phyloP scores from a whole-genome alignment of 2,329 filamentous ascomycete genomes.

The Alternaria alternata region DNA sequence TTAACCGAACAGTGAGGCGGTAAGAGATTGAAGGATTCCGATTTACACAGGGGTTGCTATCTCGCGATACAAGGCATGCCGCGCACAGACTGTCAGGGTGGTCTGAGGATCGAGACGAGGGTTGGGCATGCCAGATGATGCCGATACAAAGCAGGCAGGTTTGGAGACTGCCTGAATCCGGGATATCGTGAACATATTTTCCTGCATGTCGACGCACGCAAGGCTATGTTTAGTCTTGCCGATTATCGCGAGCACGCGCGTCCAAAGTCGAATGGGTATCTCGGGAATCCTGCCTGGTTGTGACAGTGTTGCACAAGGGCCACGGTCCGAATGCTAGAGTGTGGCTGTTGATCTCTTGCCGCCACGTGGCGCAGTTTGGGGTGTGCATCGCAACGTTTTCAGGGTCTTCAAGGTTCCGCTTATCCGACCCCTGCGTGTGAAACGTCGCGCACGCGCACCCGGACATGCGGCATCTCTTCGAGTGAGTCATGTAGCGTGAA shows the following conservation, averaged over 20 bases:
- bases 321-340: not conserved
- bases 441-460: constrained; percentile 14
- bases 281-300: constrained; percentile 11
- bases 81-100: constrained; percentile 10
- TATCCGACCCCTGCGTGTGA: constrained; percentile 1
- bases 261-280: not conserved
- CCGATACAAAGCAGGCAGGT: constrained; percentile 8
- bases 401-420: constrained; percentile 8
- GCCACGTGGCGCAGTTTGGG: constrained; percentile 16
- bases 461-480: constrained; percentile 6
- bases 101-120: constrained; percentile 10
- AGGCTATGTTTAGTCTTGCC: not conserved
- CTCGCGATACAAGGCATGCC: constrained; percentile 6
- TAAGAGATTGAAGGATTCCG: constrained; percentile 17
- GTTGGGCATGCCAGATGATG: constrained; percentile 8
- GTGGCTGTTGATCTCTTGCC: constrained; percentile 2
- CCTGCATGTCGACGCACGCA: not conserved
- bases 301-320: not conserved
- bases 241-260: constrained; percentile 1
- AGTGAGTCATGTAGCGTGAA: not conserved
- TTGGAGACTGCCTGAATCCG: not conserved
- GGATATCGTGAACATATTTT: not conserved
- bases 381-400: constrained; percentile 2
- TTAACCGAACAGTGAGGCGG: constrained; percentile 12
- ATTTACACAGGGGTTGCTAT: constrained; percentile 8